Conservation (phyloP, 2,329 filamentous ascomycete genomes). For the Penicillium hesseltinei region DNA sequence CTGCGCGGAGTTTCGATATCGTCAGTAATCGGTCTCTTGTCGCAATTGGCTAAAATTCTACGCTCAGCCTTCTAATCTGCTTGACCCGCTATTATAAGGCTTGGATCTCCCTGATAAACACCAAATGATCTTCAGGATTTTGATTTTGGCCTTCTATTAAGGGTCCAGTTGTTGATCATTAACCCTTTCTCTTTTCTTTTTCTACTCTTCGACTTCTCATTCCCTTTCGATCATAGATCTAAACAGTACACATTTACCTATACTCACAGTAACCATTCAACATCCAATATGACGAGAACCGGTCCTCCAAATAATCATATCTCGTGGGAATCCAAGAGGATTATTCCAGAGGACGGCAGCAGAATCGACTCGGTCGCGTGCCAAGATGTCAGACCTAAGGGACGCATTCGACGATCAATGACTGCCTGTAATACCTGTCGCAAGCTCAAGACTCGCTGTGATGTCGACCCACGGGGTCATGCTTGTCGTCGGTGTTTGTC, state of each 20-base stretch:
- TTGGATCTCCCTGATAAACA: constrained; percentile 19
- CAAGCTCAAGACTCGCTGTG: constrained; percentile 40
- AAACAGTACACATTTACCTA: background rate
- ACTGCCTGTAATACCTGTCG: constrained; percentile 40
- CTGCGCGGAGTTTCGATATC: constrained; percentile 26
- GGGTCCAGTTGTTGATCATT: constrained; percentile 21
- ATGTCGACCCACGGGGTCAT: constrained; percentile 36
- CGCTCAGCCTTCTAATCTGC: background rate
- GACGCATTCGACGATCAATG: constrained; percentile 38
- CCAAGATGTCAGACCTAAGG: constrained; percentile 30
- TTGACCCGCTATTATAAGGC: constrained; percentile 26
- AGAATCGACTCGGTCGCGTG: constrained; percentile 23
- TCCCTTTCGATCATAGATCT: constrained; percentile 11
- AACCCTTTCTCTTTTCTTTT: background rate
- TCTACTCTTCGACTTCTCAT: background rate
- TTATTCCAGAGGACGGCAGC: constrained; percentile 26
- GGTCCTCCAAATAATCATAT: constrained; percentile 22
- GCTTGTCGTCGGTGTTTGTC: constrained; percentile 38
- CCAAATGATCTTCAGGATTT: constrained; percentile 22
- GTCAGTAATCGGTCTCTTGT: constrained; percentile 25
- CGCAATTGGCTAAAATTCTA: constrained; percentile 22
- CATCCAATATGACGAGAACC: constrained; percentile 28
- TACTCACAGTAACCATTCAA: background rate
- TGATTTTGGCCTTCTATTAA: constrained; percentile 17
- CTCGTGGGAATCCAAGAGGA: constrained; percentile 30